Evolutionary conservation across 1,139 yeast species (phyloP), one percentile per base, ranked within the genome.

Genomic region (Saccharomyces pastorianus): DNA sequence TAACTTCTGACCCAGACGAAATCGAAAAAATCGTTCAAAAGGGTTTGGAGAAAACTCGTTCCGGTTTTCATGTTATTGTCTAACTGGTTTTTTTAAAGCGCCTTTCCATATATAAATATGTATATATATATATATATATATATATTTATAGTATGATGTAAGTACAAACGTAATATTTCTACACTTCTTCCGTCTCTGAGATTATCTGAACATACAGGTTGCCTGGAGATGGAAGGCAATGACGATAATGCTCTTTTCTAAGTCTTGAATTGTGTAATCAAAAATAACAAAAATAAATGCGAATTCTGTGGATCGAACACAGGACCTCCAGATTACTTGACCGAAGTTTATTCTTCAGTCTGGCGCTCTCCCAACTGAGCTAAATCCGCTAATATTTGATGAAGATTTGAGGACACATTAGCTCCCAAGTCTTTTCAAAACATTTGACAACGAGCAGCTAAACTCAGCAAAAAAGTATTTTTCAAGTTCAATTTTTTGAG

Each of bases 291-390:
- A 69, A 70, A 62, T 58, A 60, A 59, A 67, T 83, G 89, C 88
- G 87, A 80, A 74, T 80, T 83, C 85, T 83, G 89, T 82, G 89
- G 88, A 83, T 84, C 84, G 89, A 84, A 84, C 89, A 82, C 88
- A 82, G 84, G 88, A 83, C 89, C 89, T 85, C 79, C 87, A 84
- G 89, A 84, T 44, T 7, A 44, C 29, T 32, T 46, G 56, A 53
- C 58, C 59, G 53, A 58, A 56, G 60, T 57, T 51, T 14, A 44
- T 28, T 55, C 61, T 58, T 58, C 61, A 58, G 61, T 58, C 61
- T 58, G 61, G 61, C 61, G 61, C 61, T 58, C 61, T 58, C 61
- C 59, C 61, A 55, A 55, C 61, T 58, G 59, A 56, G 61, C 61
- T 58, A 58, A 58, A 57, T 56, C 61, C 61, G 61, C 59, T 38